These are phyloP conservation scores for Saksenaea vasiformis DNA, from an alignment of 371 early-diverging fungal genomes.

Conservation along the genomic window DNA sequence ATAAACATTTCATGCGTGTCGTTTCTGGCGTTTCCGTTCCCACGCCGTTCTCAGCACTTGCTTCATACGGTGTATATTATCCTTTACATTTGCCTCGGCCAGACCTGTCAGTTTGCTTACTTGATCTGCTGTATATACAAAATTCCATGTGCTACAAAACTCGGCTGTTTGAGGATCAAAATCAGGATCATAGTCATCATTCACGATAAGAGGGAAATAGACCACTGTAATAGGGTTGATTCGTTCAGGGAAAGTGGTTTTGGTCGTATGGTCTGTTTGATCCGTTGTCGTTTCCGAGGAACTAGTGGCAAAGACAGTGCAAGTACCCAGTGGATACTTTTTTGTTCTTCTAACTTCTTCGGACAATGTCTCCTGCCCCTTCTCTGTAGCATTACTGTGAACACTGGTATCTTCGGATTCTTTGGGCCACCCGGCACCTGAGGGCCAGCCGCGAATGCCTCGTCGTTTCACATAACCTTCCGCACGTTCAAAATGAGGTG, in stretches of 20 bases:
- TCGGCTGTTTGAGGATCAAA: constrained; percentile 64
- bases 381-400: constrained; percentile 10
- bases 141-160: constrained; percentile 69
- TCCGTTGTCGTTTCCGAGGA: constrained; percentile 14
- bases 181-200: constrained; percentile 43
- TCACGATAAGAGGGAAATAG: constrained; percentile 63
- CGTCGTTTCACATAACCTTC: constrained; percentile 52
- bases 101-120: constrained; percentile 56
- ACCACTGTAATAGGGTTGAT: constrained; percentile 52
- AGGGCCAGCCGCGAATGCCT: constrained; percentile 53
- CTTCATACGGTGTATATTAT: constrained; percentile 45
- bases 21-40: constrained; percentile 43
- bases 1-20: constrained; percentile 5
- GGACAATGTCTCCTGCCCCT: constrained; percentile 10
- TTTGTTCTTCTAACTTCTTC: constrained; percentile 13
- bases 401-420: not conserved
- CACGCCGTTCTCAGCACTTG: constrained; percentile 40
- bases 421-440: constrained; percentile 37
- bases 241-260: constrained; percentile 5
- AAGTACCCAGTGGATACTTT: constrained; percentile 28
- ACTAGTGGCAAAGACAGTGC: constrained; percentile 31
- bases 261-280: not conserved
- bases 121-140: constrained; percentile 60
- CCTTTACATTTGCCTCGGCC: constrained; percentile 45
- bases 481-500: constrained; percentile 66